These are phyloP conservation scores for Collybiopsis confluens DNA, from an alignment of 768 basidiomycete genomes.

Conservation along the genomic window DNA sequence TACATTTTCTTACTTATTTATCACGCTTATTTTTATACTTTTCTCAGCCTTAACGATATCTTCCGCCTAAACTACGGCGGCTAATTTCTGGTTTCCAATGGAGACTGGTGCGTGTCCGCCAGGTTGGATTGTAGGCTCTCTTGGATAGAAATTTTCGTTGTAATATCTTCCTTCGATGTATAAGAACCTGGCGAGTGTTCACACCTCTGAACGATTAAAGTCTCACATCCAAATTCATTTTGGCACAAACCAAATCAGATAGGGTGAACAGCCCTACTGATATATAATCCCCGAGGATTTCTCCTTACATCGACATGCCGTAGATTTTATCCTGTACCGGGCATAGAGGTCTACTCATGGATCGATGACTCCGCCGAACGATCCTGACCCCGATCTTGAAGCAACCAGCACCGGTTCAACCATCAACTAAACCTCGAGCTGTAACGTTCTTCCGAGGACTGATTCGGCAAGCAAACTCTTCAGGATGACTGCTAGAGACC, in stretches of 20 bases:
- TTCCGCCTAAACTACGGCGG: slow-evolving; percentile 83
- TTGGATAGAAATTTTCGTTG: background rate
- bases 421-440: background rate
- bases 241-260: too few species aligned
- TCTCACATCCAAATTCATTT: background rate
- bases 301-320: too few species aligned
- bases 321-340: too few species aligned
- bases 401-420: background rate
- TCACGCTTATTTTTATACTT: background rate
- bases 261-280: too few species aligned
- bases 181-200: background rate
- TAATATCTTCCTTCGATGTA: background rate
- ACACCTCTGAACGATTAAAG: background rate
- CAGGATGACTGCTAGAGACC: background rate
- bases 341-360: too few species aligned
- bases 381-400: too few species aligned
- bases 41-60: slow-evolving; percentile 72
- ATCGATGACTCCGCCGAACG: too few species aligned
- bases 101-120: background rate
- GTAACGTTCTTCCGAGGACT: background rate
- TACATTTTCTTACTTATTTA: slow-evolving; percentile 9
- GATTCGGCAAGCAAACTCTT: background rate
- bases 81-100: background rate
- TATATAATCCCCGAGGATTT: too few species aligned
- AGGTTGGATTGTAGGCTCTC: background rate